Evolutionary conservation across 2,329 filamentous ascomycete genomes (phyloP).

Genomic region (Ophiostoma sp.): DNA sequence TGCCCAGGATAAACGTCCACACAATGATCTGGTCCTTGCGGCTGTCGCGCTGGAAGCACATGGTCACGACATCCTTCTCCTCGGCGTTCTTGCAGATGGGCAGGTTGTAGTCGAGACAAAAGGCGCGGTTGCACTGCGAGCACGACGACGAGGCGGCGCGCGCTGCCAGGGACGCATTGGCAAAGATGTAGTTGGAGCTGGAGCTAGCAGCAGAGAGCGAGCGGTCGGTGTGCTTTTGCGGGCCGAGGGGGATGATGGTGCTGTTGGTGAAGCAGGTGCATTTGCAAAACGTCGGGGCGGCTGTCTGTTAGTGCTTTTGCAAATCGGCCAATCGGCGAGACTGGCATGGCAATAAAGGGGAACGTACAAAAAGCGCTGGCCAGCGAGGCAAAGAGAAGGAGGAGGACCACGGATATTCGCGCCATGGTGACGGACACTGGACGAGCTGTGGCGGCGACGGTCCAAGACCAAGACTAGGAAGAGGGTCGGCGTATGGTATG

Average conservation of each 20-base stretch:
- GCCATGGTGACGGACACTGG: constrained; percentile 33
- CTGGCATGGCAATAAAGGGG: neutral
- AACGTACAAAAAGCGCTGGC: constrained; percentile 41
- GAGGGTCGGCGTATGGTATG: neutral
- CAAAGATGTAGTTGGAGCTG: neutral
- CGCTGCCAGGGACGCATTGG: constrained; percentile 9
- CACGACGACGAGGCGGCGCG: constrained; percentile 46
- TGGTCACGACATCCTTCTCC: constrained; percentile 57
- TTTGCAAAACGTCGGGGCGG: constrained; percentile 62
- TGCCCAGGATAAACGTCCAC: constrained; percentile 58
- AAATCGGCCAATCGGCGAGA: too few relatives aligned
- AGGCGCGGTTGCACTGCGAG: constrained; percentile 59
- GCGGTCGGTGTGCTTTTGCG: constrained; percentile 33
- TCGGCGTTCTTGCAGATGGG: constrained; percentile 59
- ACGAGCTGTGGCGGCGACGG: neutral
- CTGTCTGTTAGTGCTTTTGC: constrained; percentile 36
- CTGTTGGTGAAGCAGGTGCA: constrained; percentile 66
- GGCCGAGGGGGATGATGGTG: constrained; percentile 60
- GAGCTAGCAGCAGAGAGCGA: constrained; percentile 24
- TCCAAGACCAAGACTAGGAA: neutral
- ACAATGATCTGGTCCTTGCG: constrained; percentile 63
- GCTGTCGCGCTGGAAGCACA: constrained; percentile 63
- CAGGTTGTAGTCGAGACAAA: constrained; percentile 56
- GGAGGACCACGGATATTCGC: constrained; percentile 36
- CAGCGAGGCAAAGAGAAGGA: constrained; percentile 36